A percentile compares a stretch with the other conserved stretches of the same genome.
These are phyloP conservation scores for Galerina marginata DNA, from an alignment of 768 basidiomycete species.

Conservation along the genomic window DNA sequence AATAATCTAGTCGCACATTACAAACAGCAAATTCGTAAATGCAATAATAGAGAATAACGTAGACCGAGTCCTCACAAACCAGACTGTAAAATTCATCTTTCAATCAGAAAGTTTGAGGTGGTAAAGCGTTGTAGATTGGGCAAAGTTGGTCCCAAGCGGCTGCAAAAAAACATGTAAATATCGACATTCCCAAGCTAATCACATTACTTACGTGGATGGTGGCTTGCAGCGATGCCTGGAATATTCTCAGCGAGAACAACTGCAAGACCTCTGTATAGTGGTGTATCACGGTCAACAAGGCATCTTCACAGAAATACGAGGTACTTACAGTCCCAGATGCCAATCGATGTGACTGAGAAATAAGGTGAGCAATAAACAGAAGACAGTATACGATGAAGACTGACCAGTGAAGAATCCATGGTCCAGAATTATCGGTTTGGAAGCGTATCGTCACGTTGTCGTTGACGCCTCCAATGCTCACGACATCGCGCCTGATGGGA, in stretches of 20 bases:
- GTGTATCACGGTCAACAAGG: neutral
- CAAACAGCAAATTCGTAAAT: too few relatives aligned
- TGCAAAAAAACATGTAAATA: neutral
- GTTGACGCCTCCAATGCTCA: too few relatives aligned
- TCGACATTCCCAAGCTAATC: neutral
- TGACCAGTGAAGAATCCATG: too few relatives aligned
- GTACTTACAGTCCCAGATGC: neutral
- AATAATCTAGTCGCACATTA: too few relatives aligned
- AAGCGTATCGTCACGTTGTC: too few relatives aligned
- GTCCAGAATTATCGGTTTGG: too few relatives aligned
- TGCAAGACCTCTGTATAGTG: conserved; percentile 33
- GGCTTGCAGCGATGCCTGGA: conserved; percentile 10
- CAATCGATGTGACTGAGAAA: too few relatives aligned
- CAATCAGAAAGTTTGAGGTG: conserved; percentile 10
- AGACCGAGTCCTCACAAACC: neutral
- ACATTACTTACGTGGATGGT: conserved; percentile 24
- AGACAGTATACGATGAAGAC: too few relatives aligned
- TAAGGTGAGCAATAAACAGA: too few relatives aligned
- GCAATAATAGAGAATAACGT: too few relatives aligned
- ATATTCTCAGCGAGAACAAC: conserved; percentile 41
- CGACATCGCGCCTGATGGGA: conserved; percentile 52
- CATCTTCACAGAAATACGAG: neutral
- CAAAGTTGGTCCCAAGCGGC: conserved; percentile 29
- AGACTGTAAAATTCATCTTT: neutral
- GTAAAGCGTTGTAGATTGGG: conserved; percentile 15